phyloP scores from a whole-genome alignment of 2,329 filamentous ascomycete species.

The Atkinsonella hypoxylon region DNA sequence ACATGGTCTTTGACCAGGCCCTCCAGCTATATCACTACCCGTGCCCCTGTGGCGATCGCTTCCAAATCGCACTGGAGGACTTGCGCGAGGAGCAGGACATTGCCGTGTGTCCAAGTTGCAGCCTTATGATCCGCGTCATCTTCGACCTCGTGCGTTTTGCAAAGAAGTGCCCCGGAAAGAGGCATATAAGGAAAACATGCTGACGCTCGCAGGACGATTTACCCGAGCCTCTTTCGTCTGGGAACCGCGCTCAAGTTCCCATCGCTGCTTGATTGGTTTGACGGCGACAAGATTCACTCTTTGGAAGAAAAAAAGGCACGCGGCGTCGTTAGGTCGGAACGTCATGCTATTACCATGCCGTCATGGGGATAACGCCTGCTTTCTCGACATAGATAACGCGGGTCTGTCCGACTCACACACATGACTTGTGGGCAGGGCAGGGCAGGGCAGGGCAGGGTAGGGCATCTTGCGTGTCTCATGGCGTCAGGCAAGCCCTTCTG shows the following conservation, averaged over 20 bases:
- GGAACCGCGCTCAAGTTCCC: constrained; percentile 23
- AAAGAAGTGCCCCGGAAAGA: not conserved
- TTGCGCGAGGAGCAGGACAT: constrained; percentile 84
- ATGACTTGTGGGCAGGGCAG: not conserved
- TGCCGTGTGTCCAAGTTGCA: constrained; percentile 95
- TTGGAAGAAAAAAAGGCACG: no score
- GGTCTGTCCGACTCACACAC: not conserved
- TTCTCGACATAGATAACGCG: not conserved
- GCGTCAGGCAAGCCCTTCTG: not conserved
- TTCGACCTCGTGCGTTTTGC: constrained; percentile 62
- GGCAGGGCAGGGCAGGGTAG: no score
- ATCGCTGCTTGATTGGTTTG: constrained; percentile 23
- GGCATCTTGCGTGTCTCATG: not conserved
- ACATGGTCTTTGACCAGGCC: constrained; percentile 80
- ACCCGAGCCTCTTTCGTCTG: constrained; percentile 25
- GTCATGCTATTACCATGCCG: no score
- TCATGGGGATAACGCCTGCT: not conserved
- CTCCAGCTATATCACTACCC: constrained; percentile 91
- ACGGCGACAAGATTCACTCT: not conserved
- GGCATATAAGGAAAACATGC: not conserved
- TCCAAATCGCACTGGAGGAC: constrained; percentile 79
- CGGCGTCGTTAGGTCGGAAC: no score
- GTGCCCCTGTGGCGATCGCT: constrained; percentile 92
- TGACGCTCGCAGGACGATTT: constrained; percentile 27
- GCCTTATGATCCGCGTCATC: constrained; percentile 90